phyloP scores from a whole-genome alignment of 805 yeast species.

The Cyberlindnera maritima region DNA sequence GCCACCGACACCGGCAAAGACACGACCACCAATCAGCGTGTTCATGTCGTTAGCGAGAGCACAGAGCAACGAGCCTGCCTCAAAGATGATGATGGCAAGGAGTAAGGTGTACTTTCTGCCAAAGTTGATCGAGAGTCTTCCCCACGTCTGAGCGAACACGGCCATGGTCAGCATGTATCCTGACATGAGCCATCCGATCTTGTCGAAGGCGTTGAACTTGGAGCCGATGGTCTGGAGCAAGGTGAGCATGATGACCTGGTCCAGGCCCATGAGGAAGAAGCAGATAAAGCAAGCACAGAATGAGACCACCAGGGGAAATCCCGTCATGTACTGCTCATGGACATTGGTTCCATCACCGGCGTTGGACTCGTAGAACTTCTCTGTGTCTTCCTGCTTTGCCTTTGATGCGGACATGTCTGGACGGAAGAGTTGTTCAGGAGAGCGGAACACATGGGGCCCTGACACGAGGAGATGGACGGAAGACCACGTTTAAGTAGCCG shows the following conservation, averaged over 20 bases:
- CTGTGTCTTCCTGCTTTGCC: not conserved
- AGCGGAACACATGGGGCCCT: too few species aligned
- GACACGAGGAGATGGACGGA: too few species aligned
- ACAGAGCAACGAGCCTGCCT: slow-evolving; percentile 57
- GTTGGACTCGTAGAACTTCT: slow-evolving; percentile 21
- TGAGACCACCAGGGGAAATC: slow-evolving; percentile 11
- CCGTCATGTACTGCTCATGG: slow-evolving; percentile 20
- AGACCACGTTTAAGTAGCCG: too few species aligned
- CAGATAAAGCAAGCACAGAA: slow-evolving; percentile 24
- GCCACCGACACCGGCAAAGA: slow-evolving; percentile 71
- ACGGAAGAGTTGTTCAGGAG: too few species aligned
- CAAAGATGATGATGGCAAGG: slow-evolving; percentile 39
- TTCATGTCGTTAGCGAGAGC: slow-evolving; percentile 55
- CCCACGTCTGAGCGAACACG: slow-evolving; percentile 52
- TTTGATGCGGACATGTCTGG: too few species aligned
- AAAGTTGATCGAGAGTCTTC: slow-evolving; percentile 51
- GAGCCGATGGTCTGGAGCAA: slow-evolving; percentile 47
- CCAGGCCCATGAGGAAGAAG: slow-evolving; percentile 33
- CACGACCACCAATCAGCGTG: slow-evolving; percentile 68
- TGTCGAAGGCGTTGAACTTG: slow-evolving; percentile 47
- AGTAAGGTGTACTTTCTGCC: slow-evolving; percentile 44
- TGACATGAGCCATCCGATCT: slow-evolving; percentile 57
- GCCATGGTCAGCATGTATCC: slow-evolving; percentile 56
- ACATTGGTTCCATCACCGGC: slow-evolving; percentile 27
- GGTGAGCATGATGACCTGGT: slow-evolving; percentile 57